phyloP scores from a whole-genome alignment of 352 stramenopile genomes.

The Globisporangium paddicum region DNA sequence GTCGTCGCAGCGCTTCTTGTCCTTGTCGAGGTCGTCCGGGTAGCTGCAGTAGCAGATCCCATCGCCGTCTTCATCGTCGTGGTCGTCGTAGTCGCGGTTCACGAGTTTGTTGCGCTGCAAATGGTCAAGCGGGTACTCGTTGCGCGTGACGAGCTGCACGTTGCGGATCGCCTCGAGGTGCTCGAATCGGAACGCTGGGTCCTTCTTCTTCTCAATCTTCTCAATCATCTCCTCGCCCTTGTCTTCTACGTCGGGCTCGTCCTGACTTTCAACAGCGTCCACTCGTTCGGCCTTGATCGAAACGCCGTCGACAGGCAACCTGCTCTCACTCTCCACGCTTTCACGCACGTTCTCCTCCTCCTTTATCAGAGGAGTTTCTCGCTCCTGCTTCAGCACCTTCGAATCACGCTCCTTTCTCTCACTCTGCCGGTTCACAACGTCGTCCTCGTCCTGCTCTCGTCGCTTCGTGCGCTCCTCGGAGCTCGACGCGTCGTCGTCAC shows the following conservation, averaged over 20 bases:
- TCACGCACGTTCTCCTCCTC: neutral
- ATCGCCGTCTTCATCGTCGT: conserved; percentile 43
- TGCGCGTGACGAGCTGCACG: conserved; percentile 54
- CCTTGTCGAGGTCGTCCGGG: conserved; percentile 35
- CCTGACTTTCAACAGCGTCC: neutral
- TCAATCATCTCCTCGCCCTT: neutral
- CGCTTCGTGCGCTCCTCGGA: neutral
- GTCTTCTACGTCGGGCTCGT: neutral
- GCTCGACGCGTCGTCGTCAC: neutral
- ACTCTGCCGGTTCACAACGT: neutral
- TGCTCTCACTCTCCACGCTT: neutral
- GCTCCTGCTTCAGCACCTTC: no score
- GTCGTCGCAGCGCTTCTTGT: conserved; percentile 61
- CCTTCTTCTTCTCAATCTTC: neutral
- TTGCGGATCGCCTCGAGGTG: conserved; percentile 64
- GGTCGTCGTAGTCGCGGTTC: conserved; percentile 21
- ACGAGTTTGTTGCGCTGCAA: conserved; percentile 27
- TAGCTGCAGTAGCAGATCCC: conserved; percentile 55
- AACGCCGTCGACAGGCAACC: neutral
- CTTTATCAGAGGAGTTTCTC: neutral
- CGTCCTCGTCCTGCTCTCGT: neutral
- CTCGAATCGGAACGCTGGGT: conserved; percentile 24
- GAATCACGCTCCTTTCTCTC: neutral
- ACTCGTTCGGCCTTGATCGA: neutral
- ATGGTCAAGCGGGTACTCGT: conserved; percentile 71